Evolutionary conservation across 78 protist species (phyloP).

Genomic region (Dictyostelium intermedium): DNA sequence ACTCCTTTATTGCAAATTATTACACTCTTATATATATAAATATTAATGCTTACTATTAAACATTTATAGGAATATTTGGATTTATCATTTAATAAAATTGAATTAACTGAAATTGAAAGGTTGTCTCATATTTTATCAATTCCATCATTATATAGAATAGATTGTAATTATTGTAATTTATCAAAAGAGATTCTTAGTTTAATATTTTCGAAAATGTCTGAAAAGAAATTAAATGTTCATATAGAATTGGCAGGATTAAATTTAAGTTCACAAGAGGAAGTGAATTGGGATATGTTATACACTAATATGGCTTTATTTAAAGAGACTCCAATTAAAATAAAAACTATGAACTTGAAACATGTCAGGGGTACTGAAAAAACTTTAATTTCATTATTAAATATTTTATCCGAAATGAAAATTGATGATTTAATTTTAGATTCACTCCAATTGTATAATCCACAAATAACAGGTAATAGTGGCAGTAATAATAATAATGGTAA

Average conservation of each 20-base stretch:
- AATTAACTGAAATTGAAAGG: slow-evolving; percentile 36
- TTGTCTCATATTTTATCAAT: slow-evolving; percentile 18
- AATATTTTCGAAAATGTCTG: slow-evolving; percentile 57
- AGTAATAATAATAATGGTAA: neutral
- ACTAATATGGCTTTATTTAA: slow-evolving; percentile 15
- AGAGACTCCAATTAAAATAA: slow-evolving; percentile 22
- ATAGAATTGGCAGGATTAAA: slow-evolving; percentile 40
- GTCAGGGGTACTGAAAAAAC: slow-evolving; percentile 31
- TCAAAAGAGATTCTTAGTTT: slow-evolving; percentile 32
- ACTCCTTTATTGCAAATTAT: neutral
- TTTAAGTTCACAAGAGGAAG: neutral
- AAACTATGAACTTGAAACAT: slow-evolving; percentile 10
- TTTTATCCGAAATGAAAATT: slow-evolving; percentile 40
- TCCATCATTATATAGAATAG: slow-evolving; percentile 16
- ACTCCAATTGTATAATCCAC: neutral
- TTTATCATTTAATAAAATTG: slow-evolving; percentile 46
- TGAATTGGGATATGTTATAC: slow-evolving; percentile 45
- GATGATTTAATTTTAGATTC: slow-evolving; percentile 26
- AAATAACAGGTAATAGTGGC: neutral
- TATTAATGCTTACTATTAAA: neutral
- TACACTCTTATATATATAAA: neutral
- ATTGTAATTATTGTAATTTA: slow-evolving; percentile 46
- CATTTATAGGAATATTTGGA: slow-evolving; percentile 37
- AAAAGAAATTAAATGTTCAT: slow-evolving; percentile 55
- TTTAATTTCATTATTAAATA: slow-evolving; percentile 8